These are phyloP conservation scores for Fusarium nanum DNA, from an alignment of 2,329 filamentous ascomycete genomes.

Conservation along the genomic window DNA sequence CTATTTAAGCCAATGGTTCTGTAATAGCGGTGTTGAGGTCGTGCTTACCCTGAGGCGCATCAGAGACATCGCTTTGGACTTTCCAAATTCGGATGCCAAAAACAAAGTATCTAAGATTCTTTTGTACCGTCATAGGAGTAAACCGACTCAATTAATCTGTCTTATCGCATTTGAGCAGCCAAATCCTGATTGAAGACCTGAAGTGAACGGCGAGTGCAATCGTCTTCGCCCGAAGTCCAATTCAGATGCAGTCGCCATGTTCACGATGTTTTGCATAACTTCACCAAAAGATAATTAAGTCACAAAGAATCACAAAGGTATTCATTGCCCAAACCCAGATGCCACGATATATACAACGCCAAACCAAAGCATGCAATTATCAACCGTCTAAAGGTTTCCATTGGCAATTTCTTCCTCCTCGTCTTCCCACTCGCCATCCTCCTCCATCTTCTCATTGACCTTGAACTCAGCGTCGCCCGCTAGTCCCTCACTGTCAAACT, in stretches of 20 bases:
- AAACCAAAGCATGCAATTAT: slow-evolving; percentile 34
- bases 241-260: fast-evolving
- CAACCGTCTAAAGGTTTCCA: slow-evolving; percentile 8
- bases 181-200: too few relatives aligned
- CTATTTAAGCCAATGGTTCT: not conserved
- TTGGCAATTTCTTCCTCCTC: slow-evolving; percentile 58
- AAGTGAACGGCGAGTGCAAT: too few relatives aligned
- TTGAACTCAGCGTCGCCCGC: slow-evolving; percentile 63
- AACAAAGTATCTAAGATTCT: too few relatives aligned
- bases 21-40: not conserved
- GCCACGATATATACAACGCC: slow-evolving; percentile 43
- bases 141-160: not conserved
- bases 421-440: slow-evolving; percentile 65
- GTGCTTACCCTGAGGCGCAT: not conserved
- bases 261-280: not conserved
- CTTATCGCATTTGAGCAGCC: not conserved
- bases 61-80: not conserved
- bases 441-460: slow-evolving; percentile 62
- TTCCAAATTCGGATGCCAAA: not conserved
- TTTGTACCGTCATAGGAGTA: too few relatives aligned
- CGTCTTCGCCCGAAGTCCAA: not conserved
- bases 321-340: slow-evolving; percentile 44
- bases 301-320: slow-evolving; percentile 36
- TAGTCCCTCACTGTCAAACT: slow-evolving; percentile 63
- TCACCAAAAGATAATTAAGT: not conserved